phyloP scores from a whole-genome alignment of 148 eudicot species.

The Cornus kousa region DNA sequence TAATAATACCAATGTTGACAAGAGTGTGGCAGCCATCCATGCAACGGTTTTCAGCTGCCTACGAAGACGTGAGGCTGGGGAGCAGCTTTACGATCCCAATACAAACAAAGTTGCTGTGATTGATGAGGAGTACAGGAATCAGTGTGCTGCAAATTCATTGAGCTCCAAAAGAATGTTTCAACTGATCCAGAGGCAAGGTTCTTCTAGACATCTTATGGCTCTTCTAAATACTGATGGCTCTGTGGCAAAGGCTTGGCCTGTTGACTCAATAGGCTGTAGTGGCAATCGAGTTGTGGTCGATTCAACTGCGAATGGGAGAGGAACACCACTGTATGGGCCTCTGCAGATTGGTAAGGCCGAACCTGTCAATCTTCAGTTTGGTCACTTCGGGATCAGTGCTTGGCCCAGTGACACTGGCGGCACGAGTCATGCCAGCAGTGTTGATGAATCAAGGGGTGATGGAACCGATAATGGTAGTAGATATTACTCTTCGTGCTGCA shows the following conservation, averaged over 20 bases:
- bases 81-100: slow-evolving; percentile 66
- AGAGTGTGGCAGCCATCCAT: slow-evolving; percentile 92
- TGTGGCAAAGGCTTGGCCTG: slow-evolving; percentile 98
- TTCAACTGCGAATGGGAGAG: slow-evolving; percentile 40
- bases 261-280: slow-evolving; percentile 45
- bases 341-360: slow-evolving; percentile 74
- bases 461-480: slow-evolving; percentile 71
- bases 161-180: slow-evolving; percentile 95
- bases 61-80: slow-evolving; percentile 79
- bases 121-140: slow-evolving; percentile 79
- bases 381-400: slow-evolving; percentile 95
- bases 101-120: slow-evolving; percentile 71
- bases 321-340: slow-evolving; percentile 78
- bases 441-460: slow-evolving; percentile 80
- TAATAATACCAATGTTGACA: slow-evolving; percentile 97
- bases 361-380: slow-evolving; percentile 94
- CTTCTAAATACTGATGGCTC: slow-evolving; percentile 89
- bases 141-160: slow-evolving; percentile 84
- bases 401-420: slow-evolving; percentile 86
- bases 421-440: slow-evolving; percentile 85
- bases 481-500: slow-evolving; percentile 81
- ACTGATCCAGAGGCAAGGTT: slow-evolving; percentile 90
- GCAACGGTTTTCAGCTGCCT: slow-evolving; percentile 89
- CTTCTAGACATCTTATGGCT: slow-evolving; percentile 90
- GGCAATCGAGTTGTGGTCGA: slow-evolving; percentile 49